Evolutionary conservation across 140 eudicot species (phyloP), one percentile per base, ranked within the genome.

Genomic region (Cichorium intybus): DNA sequence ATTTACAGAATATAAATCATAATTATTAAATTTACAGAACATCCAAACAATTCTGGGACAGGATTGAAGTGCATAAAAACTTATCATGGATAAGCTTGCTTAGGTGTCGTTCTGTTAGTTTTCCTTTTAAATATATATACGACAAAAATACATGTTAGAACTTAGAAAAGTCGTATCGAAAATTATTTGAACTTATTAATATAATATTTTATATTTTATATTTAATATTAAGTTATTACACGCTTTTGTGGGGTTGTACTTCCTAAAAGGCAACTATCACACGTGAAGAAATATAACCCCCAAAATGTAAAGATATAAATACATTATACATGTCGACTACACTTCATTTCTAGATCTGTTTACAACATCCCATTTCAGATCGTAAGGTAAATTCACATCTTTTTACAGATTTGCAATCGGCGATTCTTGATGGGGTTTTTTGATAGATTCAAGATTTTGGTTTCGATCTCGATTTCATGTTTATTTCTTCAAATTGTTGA

Each of bases 271-370:
- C 23, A 65, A 23, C 47, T 23, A 65, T 34, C n/a, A n/a, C n/a
- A 49, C 71, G 71, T 66, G 61, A 66, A 66, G 24, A 66, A 50
- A 34, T 49, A 54, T 45, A 9, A 18, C 17, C 55, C 73, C 55
- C 64, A 68, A 55, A 54, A 68, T 68, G 64, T 56, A 56, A 56
- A 68, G 35, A 41, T 68, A 68, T 68, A 68, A 43, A 69, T 35
- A 16, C 62, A 50, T 50, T 60, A 16, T 56, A 26, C 60, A 7
- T 47, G 29, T 49, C 60, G 6, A 49, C 50, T 22, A 8, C 20
- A 31, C 26, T 37, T 24, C 48, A 18, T 66, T 34, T 35, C 33
- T 34, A 24, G 41, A 66, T 52, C 62, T 17, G 16, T 26, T 47
- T 12, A 64, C 70, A 47, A 20, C 43, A 68, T 23, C 31, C 65